Evolutionary conservation across 352 stramenopile species (phyloP).

Genomic region (Phytopythium boreale): DNA sequence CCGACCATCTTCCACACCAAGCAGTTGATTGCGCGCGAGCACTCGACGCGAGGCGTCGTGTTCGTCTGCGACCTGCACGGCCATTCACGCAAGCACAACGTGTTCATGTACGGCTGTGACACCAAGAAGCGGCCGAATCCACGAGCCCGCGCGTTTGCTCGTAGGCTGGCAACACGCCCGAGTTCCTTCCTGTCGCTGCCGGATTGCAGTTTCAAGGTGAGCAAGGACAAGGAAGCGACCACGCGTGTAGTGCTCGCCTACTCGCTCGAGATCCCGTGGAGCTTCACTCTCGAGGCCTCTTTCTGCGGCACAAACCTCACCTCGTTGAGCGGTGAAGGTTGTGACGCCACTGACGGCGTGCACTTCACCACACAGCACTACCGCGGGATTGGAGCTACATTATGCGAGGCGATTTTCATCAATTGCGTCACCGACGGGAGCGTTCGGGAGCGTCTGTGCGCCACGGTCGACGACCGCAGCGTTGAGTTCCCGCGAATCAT

Average conservation of each 20-base stretch:
- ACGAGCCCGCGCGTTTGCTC: conserved; percentile 62
- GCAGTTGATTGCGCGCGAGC: conserved; percentile 62
- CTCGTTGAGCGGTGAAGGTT: too few relatives aligned
- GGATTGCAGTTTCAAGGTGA: conserved; percentile 83
- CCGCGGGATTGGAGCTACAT: conserved; percentile 33
- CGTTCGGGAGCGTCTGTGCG: conserved; percentile 27
- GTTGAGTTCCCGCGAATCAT: conserved; percentile 29
- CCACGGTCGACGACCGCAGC: conserved; percentile 28
- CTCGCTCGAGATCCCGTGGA: conserved; percentile 72
- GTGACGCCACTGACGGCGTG: conserved; percentile 14
- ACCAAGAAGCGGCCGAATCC: conserved; percentile 86
- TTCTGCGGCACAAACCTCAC: conserved; percentile 74
- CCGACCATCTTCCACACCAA: conserved; percentile 91
- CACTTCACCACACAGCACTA: conserved; percentile 74
- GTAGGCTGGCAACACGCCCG: conserved; percentile 13
- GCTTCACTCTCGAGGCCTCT: conserved; percentile 85
- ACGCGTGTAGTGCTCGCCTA: conserved; percentile 78
- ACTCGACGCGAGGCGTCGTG: conserved; percentile 47
- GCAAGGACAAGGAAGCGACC: conserved; percentile 74
- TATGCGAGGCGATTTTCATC: conserved; percentile 50
- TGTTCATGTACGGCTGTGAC: conserved; percentile 95
- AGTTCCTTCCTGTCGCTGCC: conserved; percentile 51
- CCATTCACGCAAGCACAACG: conserved; percentile 92
- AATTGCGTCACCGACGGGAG: conserved; percentile 34
- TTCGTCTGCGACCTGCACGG: conserved; percentile 92